A percentile compares a stretch with the other conserved stretches of the same genome.
These are phyloP conservation scores for Lasiodiplodia gonubiensis DNA, from an alignment of 2,329 filamentous ascomycete species.

Conservation along the genomic window DNA sequence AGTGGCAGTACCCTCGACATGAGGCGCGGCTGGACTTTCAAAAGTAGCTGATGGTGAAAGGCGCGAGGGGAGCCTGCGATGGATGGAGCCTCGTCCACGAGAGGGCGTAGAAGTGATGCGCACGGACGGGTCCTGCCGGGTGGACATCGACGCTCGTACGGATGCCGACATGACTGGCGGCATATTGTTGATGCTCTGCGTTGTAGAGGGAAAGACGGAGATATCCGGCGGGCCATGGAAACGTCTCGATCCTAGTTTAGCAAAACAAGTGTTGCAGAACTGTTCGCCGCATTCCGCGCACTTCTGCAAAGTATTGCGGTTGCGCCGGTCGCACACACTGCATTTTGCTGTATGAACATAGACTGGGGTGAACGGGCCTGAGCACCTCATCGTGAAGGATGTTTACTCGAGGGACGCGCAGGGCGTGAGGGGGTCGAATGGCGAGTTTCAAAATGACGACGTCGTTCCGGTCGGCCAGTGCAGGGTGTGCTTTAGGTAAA, in stretches of 20 bases:
- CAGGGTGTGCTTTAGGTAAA: not conserved
- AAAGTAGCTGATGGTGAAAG: not conserved
- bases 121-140: not conserved
- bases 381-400: slow-evolving; percentile 18
- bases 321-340: slow-evolving; percentile 43
- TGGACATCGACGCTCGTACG: not conserved
- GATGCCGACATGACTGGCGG: not conserved
- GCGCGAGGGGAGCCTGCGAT: too few relatives aligned
- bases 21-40: not conserved
- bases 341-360: slow-evolving; percentile 46
- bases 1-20: not conserved
- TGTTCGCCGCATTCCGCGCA: slow-evolving; percentile 45
- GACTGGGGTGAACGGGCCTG: slow-evolving; percentile 35
- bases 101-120: not conserved
- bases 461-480: not conserved
- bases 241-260: slow-evolving; percentile 25
- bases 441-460: not conserved
- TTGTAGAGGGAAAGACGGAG: not conserved
- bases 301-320: slow-evolving; percentile 39
- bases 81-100: not conserved
- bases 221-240: slow-evolving; percentile 26
- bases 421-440: too few relatives aligned
- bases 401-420: not conserved
- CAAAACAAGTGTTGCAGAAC: slow-evolving; percentile 40
- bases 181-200: not conserved